Evolutionary conservation across 2,329 filamentous ascomycete species (phyloP), one percentile per base, ranked within the genome.

Genomic region (Penicillium verrucosum): DNA sequence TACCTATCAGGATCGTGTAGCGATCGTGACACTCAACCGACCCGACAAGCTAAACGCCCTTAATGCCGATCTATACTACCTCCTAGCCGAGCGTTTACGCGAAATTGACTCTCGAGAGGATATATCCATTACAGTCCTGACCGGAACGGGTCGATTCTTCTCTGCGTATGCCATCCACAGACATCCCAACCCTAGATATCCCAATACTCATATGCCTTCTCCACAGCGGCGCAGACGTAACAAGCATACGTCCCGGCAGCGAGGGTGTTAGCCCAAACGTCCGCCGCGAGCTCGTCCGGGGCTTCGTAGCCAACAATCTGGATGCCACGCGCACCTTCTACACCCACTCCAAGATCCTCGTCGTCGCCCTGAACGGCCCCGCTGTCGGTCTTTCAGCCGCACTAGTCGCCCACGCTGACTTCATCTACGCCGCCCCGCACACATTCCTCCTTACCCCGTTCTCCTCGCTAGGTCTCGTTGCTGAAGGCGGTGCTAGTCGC

Each of bases 391-490:
- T 97, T 32, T 89, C 89, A 2, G 94, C 93, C 0, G 92, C 93
- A 0, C 77, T 97, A 0, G 80, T 91, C 56, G 87, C 87, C 29
- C 89, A 90, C 73, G 89, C 89, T 25, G 94, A 97, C 79, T 97
- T 97, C 79, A 84, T 97, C 73, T 97, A 97, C 80, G 87, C 84
- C 70, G 82, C 88, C 0, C 92, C 92, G 0, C 82, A 89, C 65
- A 79, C 92, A 30, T 99, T 91, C 76, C 80, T 97, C 27, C 85
- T 97, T 27, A 96, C 92, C 1, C 94, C 94, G 4, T 97, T 97
- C 77, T 88, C 87, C 5, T 93, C 89, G 1, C 82, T 97, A 1
- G 93, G 94, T 1, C 84, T 99, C 1, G 92, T 97, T 0, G 84
- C 92, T 53, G 94, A 97, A 77, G 94, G 93, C 40, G 90, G 88